Evolutionary conservation across 306 rosid species (phyloP), one percentile per base, ranked within the genome.

Genomic region (Quercus agrifolia): DNA sequence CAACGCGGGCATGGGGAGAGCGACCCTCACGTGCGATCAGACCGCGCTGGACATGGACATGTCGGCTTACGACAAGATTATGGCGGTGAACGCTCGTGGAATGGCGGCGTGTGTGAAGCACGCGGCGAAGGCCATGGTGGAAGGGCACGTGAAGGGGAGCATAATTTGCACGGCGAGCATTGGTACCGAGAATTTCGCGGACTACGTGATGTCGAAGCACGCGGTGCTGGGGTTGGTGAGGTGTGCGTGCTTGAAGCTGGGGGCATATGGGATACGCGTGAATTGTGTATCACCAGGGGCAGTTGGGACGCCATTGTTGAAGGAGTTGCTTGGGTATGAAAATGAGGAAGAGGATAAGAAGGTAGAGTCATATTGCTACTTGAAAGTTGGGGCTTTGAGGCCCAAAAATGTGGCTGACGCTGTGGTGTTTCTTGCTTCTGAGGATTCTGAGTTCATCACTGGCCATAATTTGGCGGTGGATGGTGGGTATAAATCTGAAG

Each of bases 61-160:
- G 46, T 38, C 46, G 0, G 46, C 46, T 2, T 38, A 38, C 46
- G 46, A 38, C 72, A 54, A 41, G 2, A 10, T 89, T 8, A 67
- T 86, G 10, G 30, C 74, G 0, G 63, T 83, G 18, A 89, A 91
- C 25, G 76, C 58, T 0, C 73, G 82, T 0, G 96, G 90, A 3
- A 86, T 77, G 84, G 83, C 86, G 0, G 38, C 57, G 2, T 84
- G 93, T 35, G 80, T 87, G 49, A 89, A 87, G 41, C 82, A 91
- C 21, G 89, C 91, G 6, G 96, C 89, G 1, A 78, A 74, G 33
- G 92, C 77, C 2, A 92, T 90, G 94, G 82, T 85, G 64, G 88
- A 79, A 15, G 76, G 77, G 17, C 30, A 33, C 1, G 86, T 85
- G 56, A 85, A 80, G 31, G 97, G 92, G 7, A 89, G 87, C 62